Evolutionary conservation across 2,329 filamentous ascomycete genomes (phyloP).

Genomic region (Colletotrichum sp.): DNA sequence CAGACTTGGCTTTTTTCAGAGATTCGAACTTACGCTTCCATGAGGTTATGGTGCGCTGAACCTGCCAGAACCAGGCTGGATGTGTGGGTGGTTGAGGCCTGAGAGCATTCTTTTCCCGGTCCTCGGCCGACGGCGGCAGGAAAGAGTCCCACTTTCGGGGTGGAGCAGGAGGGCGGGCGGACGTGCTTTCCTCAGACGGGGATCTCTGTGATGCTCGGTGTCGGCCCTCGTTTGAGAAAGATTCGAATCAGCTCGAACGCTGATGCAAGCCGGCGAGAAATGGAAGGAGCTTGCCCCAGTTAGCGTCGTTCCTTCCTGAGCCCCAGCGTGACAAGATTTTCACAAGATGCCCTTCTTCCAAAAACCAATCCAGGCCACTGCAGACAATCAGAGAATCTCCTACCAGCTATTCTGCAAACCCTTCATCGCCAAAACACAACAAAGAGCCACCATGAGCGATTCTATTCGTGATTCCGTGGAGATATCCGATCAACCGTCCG

Average conservation of each 20-base stretch:
- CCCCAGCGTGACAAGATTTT: not conserved
- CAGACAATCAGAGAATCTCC: not conserved
- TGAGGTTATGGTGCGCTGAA: not conserved
- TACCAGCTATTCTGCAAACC: too few relatives aligned
- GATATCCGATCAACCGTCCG: too few relatives aligned
- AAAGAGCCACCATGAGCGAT: too few relatives aligned
- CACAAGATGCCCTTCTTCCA: not conserved
- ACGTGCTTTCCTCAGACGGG: not conserved
- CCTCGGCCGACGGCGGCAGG: not conserved
- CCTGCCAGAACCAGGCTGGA: not conserved
- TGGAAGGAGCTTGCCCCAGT: not conserved
- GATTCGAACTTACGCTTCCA: not conserved
- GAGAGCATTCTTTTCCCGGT: not conserved
- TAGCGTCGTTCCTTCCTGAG: not conserved
- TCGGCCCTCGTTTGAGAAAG: not conserved
- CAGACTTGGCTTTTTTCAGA: not conserved
- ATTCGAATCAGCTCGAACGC: not conserved
- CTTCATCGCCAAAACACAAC: too few relatives aligned
- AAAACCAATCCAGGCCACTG: not conserved
- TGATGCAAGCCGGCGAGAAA: not conserved
- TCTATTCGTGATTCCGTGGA: too few relatives aligned
- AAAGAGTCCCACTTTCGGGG: not conserved
- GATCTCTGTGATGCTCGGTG: not conserved
- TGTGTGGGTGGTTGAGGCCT: not conserved
- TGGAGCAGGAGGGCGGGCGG: not conserved